Conservation (phyloP, 495 filamentous ascomycete genomes). For the Amphirosellinia nigrospora region DNA sequence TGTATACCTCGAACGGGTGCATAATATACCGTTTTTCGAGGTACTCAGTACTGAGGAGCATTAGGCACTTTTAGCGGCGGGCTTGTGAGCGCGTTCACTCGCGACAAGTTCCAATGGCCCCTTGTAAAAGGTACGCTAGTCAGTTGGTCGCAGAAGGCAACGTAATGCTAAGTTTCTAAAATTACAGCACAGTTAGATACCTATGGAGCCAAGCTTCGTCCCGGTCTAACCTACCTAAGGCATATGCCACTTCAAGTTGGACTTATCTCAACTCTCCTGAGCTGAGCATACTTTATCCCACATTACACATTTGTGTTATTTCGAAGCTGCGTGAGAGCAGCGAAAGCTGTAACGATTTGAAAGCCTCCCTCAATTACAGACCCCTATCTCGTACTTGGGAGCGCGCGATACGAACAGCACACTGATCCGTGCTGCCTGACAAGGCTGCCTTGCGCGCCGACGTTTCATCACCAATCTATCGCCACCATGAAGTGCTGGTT, state of each 20-base stretch:
- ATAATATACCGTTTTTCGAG: not conserved
- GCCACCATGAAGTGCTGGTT: constrained; percentile 51
- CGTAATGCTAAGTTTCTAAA: constrained; percentile 9
- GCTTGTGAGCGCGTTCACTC: not conserved
- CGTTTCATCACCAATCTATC: constrained; percentile 24
- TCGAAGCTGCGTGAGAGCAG: not conserved
- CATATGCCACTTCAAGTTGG: constrained; percentile 6
- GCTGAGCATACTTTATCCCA: not conserved
- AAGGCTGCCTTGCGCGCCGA: constrained; percentile 42
- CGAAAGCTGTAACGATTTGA: not conserved
- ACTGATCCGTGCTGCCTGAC: constrained; percentile 23
- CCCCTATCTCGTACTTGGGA: not conserved
- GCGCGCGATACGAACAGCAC: constrained; percentile 16
- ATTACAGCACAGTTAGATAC: too few species aligned
- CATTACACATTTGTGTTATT: not conserved
- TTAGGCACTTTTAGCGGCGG: not conserved
- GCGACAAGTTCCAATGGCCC: not conserved
- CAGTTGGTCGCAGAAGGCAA: not conserved
- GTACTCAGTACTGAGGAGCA: too few species aligned
- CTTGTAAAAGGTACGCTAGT: not conserved
- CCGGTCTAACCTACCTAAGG: not conserved
- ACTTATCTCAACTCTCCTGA: not conserved
- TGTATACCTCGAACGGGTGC: too few species aligned
- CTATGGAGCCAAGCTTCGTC: constrained; percentile 8
- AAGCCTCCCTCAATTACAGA: not conserved